Evolutionary conservation across 140 eudicot species (phyloP).

Genomic region (Flaveria floridana): DNA sequence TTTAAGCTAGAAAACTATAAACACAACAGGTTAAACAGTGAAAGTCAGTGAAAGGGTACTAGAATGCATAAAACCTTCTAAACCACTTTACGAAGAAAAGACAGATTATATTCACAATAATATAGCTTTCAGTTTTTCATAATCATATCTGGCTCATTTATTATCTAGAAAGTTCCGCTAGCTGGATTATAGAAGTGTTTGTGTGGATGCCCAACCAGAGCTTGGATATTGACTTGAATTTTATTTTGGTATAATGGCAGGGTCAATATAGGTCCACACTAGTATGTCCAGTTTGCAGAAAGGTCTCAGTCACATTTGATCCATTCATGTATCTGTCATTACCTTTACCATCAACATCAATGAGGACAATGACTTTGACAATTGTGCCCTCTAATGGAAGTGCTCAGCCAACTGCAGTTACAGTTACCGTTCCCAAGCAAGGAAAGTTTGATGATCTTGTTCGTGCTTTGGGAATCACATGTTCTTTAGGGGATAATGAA

Average conservation of each 20-base stretch:
- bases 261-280: constrained; percentile 84
- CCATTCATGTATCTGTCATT: constrained; percentile 92
- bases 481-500: constrained; percentile 58
- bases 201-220: neutral
- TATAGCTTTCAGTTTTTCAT: neutral
- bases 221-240: constrained; percentile 18
- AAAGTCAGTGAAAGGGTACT: neutral
- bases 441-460: constrained; percentile 77
- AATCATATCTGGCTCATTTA: neutral
- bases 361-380: constrained; percentile 85
- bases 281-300: constrained; percentile 81
- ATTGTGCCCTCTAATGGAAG: constrained; percentile 64
- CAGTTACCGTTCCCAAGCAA: constrained; percentile 66
- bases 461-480: constrained; percentile 49
- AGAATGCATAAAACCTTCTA: neutral
- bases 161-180: neutral
- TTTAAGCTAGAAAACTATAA: neutral
- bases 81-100: neutral
- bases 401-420: constrained; percentile 50
- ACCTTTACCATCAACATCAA: constrained; percentile 78
- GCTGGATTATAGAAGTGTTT: neutral
- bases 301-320: constrained; percentile 79
- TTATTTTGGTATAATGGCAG: constrained; percentile 39
- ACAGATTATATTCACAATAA: neutral
- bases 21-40: neutral